Evolutionary conservation across 73 alveolate genomes (phyloP).

Genomic region (Paraurostyla sp.): DNA sequence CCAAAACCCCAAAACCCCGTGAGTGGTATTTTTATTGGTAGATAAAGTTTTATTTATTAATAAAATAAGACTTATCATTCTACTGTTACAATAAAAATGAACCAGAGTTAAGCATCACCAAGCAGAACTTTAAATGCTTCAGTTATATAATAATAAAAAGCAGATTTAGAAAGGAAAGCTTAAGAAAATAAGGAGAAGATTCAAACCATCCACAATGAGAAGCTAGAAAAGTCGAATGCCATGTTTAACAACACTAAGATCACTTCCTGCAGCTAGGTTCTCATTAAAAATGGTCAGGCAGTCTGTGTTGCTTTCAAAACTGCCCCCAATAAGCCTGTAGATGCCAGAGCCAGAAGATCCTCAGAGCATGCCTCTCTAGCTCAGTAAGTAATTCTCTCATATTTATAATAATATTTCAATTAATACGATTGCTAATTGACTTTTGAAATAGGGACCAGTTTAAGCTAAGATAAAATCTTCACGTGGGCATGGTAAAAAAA

Average conservation of each 20-base stretch:
- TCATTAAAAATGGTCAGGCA: constrained; percentile 81
- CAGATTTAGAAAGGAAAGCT: background rate
- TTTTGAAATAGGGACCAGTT: constrained; percentile 42
- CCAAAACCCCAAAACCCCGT: constrained; percentile 75
- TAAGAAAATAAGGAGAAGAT: background rate
- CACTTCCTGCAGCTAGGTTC: constrained; percentile 81
- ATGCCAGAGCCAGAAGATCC: constrained; percentile 51
- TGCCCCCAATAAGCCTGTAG: constrained; percentile 68
- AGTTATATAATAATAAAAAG: background rate
- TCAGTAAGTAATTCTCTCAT: background rate
- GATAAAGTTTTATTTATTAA: background rate
- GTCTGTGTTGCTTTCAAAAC: constrained; percentile 79
- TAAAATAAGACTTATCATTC: background rate
- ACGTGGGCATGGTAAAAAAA: constrained; percentile 86
- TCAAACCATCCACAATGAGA: background rate
- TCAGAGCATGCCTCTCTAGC: constrained; percentile 54
- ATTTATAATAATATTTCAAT: no score
- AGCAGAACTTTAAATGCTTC: background rate
- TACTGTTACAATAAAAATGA: constrained; percentile 37
- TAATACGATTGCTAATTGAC: no score
- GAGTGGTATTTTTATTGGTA: background rate
- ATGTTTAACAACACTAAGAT: constrained; percentile 74
- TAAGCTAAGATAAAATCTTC: constrained; percentile 68
- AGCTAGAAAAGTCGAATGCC: constrained; percentile 56
- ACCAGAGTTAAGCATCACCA: background rate